Percentiles rank a stretch among this genome's conserved stretches.
Evolutionary conservation across 352 stramenopile genomes (phyloP).

Genomic region (Pythium diclinum): DNA sequence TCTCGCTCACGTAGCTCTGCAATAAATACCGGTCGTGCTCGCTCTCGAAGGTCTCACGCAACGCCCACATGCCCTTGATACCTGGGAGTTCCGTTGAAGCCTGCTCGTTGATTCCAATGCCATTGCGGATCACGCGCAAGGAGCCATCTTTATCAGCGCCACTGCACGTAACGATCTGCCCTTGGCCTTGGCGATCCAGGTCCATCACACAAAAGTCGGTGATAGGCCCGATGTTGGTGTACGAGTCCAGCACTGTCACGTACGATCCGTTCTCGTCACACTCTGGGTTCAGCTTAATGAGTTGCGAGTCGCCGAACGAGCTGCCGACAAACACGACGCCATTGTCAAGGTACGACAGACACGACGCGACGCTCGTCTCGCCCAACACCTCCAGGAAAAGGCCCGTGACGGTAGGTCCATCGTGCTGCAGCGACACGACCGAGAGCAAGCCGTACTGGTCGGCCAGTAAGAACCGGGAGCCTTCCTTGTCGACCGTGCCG

Average conservation of each 20-base stretch:
- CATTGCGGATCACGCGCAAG: conserved; percentile 97
- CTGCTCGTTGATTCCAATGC: conserved; percentile 98
- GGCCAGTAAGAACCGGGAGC: conserved; percentile 84
- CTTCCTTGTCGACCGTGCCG: conserved; percentile 83
- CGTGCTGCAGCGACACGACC: conserved; percentile 85
- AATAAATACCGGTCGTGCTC: conserved; percentile 95
- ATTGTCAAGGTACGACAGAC: conserved; percentile 93
- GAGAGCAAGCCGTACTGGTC: conserved; percentile 89
- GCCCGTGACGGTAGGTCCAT: conserved; percentile 61
- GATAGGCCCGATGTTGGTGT: conserved; percentile 97
- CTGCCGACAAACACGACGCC: conserved; percentile 95
- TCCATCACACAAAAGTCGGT: conserved; percentile 98
- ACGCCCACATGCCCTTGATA: conserved; percentile 98
- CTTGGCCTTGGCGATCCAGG: conserved; percentile 91
- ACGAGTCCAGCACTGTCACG: conserved; percentile 95
- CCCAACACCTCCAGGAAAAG: conserved; percentile 94
- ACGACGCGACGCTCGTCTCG: conserved; percentile 89
- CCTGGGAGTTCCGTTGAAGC: conserved; percentile 93
- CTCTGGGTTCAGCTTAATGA: conserved; percentile 91
- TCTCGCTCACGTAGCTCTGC: conserved; percentile 95
- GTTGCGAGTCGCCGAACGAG: conserved; percentile 93
- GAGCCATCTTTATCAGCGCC: conserved; percentile 95
- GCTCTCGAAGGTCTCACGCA: conserved; percentile 84
- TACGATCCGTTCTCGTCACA: conserved; percentile 83
- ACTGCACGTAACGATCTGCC: conserved; percentile 96